A percentile compares a stretch with the other conserved stretches of the same genome.
Conservation (phyloP, 2,329 filamentous ascomycete species). For the Verticillium nubilum region DNA sequence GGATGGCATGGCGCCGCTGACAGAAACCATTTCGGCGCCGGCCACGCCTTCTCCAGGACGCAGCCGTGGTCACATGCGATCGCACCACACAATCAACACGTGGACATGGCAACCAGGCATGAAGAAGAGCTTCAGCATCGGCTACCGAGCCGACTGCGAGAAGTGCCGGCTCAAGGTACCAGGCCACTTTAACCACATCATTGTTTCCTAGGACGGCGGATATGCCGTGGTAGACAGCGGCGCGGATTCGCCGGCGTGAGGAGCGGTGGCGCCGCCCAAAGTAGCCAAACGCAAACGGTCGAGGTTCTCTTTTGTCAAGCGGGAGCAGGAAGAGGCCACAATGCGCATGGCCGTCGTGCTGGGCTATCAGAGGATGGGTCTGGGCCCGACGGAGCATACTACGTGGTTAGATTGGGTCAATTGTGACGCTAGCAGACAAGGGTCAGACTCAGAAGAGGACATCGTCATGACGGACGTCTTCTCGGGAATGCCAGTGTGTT, state of each 20-base stretch:
- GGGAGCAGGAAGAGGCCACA: not conserved
- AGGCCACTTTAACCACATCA: slow-evolving; percentile 77
- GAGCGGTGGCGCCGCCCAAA: not conserved
- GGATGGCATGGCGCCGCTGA: slow-evolving; percentile 1
- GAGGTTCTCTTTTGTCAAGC: not conserved
- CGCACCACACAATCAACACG: slow-evolving; percentile 53
- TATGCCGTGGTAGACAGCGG: not conserved
- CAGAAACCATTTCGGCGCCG: slow-evolving; percentile 20
- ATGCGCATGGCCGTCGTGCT: not conserved
- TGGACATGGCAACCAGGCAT: slow-evolving; percentile 58
- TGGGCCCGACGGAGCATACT: not conserved
- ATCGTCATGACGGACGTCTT: not conserved
- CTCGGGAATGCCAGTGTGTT: not conserved
- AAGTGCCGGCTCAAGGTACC: slow-evolving; percentile 71
- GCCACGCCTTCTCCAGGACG: slow-evolving; percentile 37
- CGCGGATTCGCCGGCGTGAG: not conserved
- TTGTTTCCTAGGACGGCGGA: slow-evolving; percentile 47
- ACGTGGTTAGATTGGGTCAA: not conserved
- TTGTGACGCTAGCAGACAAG: not conserved
- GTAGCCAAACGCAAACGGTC: not conserved
- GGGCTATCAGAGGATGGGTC: not conserved
- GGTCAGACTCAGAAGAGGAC: not conserved
- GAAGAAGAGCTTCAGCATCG: slow-evolving; percentile 72
- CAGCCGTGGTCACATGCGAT: slow-evolving; percentile 48
- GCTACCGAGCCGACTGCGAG: slow-evolving; percentile 71